These are phyloP conservation scores for Calonectria honghensis DNA, from an alignment of 2,329 filamentous ascomycete genomes.

Conservation along the genomic window DNA sequence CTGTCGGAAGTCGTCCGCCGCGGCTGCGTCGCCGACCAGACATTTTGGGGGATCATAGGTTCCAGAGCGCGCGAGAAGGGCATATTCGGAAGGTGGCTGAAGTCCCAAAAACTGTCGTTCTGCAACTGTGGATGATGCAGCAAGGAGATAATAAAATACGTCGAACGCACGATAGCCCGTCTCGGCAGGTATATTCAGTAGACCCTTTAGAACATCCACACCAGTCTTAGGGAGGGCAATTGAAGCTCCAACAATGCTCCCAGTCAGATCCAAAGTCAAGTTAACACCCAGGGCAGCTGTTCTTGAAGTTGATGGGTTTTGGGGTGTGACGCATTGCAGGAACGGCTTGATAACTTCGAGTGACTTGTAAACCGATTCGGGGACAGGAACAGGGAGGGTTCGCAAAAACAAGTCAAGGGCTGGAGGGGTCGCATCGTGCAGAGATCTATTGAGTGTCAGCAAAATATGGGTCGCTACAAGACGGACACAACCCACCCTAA, in stretches of 20 bases:
- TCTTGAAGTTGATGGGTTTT: conserved; percentile 88
- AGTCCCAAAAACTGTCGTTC: conserved; percentile 93
- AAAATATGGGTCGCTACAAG: neutral
- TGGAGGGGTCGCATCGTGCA: conserved; percentile 92
- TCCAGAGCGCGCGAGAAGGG: conserved; percentile 85
- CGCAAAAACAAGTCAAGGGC: conserved; percentile 87
- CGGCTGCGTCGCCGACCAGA: conserved; percentile 92
- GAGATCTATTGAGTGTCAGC: conserved; percentile 75
- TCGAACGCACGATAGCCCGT: conserved; percentile 94
- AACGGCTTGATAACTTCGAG: conserved; percentile 90
- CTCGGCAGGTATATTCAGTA: conserved; percentile 87
- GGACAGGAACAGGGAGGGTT: conserved; percentile 86
- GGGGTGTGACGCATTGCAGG: conserved; percentile 88
- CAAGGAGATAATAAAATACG: conserved; percentile 97
- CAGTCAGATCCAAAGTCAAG: conserved; percentile 87
- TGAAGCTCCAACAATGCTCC: conserved; percentile 84
- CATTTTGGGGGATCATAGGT: conserved; percentile 92
- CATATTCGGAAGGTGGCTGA: conserved; percentile 84
- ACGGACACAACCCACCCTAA: conserved; percentile 78
- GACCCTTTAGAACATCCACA: conserved; percentile 86
- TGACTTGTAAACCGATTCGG: conserved; percentile 83
- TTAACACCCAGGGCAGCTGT: conserved; percentile 88
- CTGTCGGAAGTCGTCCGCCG: conserved; percentile 92
- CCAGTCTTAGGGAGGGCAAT: conserved; percentile 90
- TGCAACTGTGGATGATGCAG: conserved; percentile 88